Conservation (phyloP, 805 yeast species). For the Spathaspora hagerdaliae region DNA sequence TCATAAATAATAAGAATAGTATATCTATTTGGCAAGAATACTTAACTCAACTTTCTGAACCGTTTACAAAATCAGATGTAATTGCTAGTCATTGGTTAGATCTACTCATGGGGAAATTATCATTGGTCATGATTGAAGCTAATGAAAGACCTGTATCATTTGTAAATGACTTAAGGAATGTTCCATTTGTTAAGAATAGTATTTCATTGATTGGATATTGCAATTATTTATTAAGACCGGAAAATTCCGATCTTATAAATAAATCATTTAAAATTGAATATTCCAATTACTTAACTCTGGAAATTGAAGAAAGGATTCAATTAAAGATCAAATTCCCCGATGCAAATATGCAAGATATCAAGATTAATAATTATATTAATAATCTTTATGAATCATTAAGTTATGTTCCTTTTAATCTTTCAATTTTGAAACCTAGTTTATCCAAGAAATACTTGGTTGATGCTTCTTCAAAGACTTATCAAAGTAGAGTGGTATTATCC, state of each 20-base stretch:
- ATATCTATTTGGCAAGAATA: conserved; percentile 26
- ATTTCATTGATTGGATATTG: conserved; percentile 21
- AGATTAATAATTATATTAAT: conserved; percentile 23
- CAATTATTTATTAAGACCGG: conserved; percentile 22
- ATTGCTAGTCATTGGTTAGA: conserved; percentile 35
- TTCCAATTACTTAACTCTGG: conserved; percentile 17
- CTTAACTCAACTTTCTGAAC: conserved; percentile 16
- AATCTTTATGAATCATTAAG: conserved; percentile 27
- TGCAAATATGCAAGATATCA: conserved; percentile 17
- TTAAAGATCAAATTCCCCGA: conserved; percentile 24
- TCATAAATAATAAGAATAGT: conserved; percentile 12
- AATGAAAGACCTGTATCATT: conserved; percentile 16
- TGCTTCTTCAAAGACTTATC: conserved; percentile 31
- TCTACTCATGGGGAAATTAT: conserved; percentile 18
- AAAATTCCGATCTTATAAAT: conserved; percentile 12
- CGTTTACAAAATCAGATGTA: conserved; percentile 26
- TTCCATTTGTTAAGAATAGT: conserved; percentile 22
- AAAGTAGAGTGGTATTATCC: conserved; percentile 30
- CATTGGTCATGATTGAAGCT: conserved; percentile 13
- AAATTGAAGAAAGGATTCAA: conserved; percentile 14
- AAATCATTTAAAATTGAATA: conserved; percentile 23
- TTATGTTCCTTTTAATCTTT: conserved; percentile 17
- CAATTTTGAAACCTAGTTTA: conserved; percentile 16
- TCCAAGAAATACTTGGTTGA: conserved; percentile 29
- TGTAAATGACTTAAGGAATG: conserved; percentile 10